Evolutionary conservation across 2,329 filamentous ascomycete genomes (phyloP).

Genomic region (Fusarium zealandicum): DNA sequence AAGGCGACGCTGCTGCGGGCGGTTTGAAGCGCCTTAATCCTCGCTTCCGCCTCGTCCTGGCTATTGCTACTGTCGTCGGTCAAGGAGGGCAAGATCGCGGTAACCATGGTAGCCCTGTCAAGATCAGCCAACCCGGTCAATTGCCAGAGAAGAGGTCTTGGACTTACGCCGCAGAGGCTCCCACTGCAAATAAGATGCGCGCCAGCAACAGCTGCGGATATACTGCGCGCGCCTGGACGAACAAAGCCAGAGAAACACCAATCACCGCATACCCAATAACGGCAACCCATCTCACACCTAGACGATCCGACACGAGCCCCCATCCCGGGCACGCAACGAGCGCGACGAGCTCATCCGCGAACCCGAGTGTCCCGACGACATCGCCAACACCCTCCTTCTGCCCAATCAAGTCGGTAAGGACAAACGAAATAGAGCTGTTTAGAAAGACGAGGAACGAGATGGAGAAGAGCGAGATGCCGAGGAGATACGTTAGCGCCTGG

Average conservation of each 20-base stretch:
- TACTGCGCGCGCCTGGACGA: conserved; percentile 86
- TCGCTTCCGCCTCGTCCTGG: conserved; percentile 37
- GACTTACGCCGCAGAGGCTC: conserved; percentile 82
- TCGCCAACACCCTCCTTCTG: conserved; percentile 77
- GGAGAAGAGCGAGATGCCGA: conserved; percentile 83
- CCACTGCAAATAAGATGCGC: conserved; percentile 85
- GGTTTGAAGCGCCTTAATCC: conserved; percentile 49
- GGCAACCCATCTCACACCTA: conserved; percentile 76
- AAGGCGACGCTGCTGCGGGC: conserved; percentile 66
- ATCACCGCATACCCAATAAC: conserved; percentile 85
- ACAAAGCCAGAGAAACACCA: conserved; percentile 75
- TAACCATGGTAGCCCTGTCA: conserved; percentile 87
- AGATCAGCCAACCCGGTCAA: conserved; percentile 21
- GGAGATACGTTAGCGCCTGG: conserved; percentile 77
- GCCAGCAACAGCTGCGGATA: conserved; percentile 89
- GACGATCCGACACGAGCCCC: conserved; percentile 78
- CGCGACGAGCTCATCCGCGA: conserved; percentile 83
- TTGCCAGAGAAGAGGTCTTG: not conserved
- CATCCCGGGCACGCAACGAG: conserved; percentile 81
- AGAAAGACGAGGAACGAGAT: conserved; percentile 91
- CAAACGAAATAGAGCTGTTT: conserved; percentile 84
- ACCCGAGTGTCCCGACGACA: conserved; percentile 83
- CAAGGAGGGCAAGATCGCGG: conserved; percentile 82
- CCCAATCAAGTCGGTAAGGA: conserved; percentile 82
- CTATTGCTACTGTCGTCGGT: conserved; percentile 57